Percentiles rank a stretch among this genome's conserved stretches.
These are phyloP conservation scores for Macrolepiota fuliginosa DNA, from an alignment of 768 basidiomycete genomes.

Conservation along the genomic window DNA sequence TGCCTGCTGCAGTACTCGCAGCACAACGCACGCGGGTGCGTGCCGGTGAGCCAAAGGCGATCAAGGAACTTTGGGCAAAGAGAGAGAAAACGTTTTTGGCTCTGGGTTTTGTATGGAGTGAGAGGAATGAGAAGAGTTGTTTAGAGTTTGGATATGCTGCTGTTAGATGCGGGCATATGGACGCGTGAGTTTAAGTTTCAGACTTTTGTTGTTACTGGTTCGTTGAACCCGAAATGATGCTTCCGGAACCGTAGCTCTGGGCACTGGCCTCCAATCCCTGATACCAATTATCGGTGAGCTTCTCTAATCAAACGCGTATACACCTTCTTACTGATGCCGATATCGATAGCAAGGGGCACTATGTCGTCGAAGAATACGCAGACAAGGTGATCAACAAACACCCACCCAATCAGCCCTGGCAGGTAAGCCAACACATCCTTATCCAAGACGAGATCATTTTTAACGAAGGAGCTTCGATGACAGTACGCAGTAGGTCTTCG, in stretches of 20 bases:
- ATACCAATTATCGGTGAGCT: constrained; percentile 71
- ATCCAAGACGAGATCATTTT: constrained; percentile 1
- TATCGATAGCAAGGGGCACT: constrained; percentile 63
- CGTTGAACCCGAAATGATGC: constrained; percentile 10
- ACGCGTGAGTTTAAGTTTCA: constrained; percentile 48
- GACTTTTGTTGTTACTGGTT: constrained; percentile 13
- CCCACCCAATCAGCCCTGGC: constrained; percentile 67
- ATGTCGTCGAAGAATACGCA: constrained; percentile 66
- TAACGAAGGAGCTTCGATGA: constrained; percentile 9
- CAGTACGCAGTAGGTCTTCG: constrained; percentile 62
- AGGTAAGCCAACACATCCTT: constrained; percentile 42
- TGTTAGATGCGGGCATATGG: constrained; percentile 68
- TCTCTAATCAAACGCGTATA: background rate
- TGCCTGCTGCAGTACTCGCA: constrained; percentile 66
- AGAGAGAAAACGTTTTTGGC: constrained; percentile 75
- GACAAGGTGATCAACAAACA: constrained; percentile 64
- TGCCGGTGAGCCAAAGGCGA: constrained; percentile 61
- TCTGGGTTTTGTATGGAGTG: constrained; percentile 73
- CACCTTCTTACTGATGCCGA: constrained; percentile 13
- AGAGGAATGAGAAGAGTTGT: constrained; percentile 64
- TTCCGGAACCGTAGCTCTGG: constrained; percentile 41
- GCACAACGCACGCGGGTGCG: constrained; percentile 66
- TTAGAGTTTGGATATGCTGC: constrained; percentile 86
- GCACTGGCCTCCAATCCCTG: constrained; percentile 77
- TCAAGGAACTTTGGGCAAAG: constrained; percentile 65